Percentiles rank a stretch among this genome's conserved stretches.
phyloP scores from a whole-genome alignment of 2,329 filamentous ascomycete genomes.

The Delphinella strobiligena region DNA sequence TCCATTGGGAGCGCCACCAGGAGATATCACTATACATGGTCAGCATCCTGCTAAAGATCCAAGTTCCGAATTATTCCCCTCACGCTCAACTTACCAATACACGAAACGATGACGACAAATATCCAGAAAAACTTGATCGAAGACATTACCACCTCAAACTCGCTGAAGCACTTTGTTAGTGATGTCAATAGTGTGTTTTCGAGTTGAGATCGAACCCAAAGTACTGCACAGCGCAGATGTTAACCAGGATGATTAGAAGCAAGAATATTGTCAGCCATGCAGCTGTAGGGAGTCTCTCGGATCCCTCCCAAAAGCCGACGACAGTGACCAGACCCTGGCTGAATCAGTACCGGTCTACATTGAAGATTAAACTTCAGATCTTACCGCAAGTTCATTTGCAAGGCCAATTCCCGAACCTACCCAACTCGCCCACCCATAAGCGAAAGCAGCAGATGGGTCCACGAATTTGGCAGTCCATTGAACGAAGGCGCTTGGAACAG shows the following conservation, averaged over 20 bases:
- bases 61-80: no score
- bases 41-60: no score
- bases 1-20: neutral
- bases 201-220: neutral
- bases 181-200: neutral
- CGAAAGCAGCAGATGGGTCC: neutral
- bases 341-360: neutral
- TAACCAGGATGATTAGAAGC: neutral
- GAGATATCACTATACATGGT: neutral
- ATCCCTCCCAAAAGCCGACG: neutral
- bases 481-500: neutral
- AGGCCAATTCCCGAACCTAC: neutral
- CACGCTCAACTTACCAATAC: neutral
- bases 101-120: neutral
- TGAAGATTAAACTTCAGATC: neutral
- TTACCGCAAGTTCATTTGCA: neutral
- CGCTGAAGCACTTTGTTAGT: neutral
- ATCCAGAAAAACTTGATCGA: neutral
- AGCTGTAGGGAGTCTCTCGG: neutral
- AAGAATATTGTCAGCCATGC: neutral
- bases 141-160: neutral
- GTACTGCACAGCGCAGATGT: neutral
- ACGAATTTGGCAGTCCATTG: neutral
- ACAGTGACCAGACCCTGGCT: neutral
- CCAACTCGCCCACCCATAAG: neutral